Conservation (phyloP, 2,329 filamentous ascomycete genomes). For the Claviceps paspali region DNA sequence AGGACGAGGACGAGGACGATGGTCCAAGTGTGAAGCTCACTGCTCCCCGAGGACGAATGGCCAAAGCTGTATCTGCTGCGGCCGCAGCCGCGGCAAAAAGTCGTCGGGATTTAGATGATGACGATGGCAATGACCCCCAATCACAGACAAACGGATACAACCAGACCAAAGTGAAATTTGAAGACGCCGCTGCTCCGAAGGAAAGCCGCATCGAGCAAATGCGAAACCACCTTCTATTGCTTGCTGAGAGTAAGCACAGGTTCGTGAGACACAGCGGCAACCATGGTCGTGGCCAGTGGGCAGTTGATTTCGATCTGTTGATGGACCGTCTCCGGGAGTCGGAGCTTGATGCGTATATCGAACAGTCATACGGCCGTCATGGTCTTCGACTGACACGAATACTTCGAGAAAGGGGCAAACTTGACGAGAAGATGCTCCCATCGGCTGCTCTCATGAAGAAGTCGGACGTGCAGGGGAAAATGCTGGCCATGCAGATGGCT, state of each 20-base stretch:
- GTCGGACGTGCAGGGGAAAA: conserved; percentile 68
- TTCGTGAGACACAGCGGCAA: conserved; percentile 55
- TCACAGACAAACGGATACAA: conserved; percentile 21
- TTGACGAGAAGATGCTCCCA: conserved; percentile 86
- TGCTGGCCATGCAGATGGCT: conserved; percentile 71
- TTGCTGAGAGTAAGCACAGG: conserved; percentile 51
- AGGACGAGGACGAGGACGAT: conserved; percentile 19
- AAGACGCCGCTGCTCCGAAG: conserved; percentile 26
- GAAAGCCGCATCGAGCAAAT: conserved; percentile 41
- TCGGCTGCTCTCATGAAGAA: conserved; percentile 71
- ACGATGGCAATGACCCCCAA: conserved; percentile 9
- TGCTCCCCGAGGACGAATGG: conserved; percentile 5
- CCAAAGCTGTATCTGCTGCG: conserved; percentile 3
- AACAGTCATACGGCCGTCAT: conserved; percentile 58
- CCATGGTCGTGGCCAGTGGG: conserved; percentile 58
- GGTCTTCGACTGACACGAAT: conserved; percentile 77
- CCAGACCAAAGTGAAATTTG: conserved; percentile 34
- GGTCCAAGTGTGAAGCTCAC: neutral
- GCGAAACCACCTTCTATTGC: conserved; percentile 56
- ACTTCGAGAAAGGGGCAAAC: conserved; percentile 70
- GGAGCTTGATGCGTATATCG: conserved; percentile 71
- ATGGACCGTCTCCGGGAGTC: conserved; percentile 54
- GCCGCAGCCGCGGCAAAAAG: neutral
- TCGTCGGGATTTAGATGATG: conserved; percentile 19
- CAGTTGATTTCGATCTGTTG: conserved; percentile 65